Base-by-base conservation (phyloP, 306 rosid species). In the Cicer arietinum region DNA sequence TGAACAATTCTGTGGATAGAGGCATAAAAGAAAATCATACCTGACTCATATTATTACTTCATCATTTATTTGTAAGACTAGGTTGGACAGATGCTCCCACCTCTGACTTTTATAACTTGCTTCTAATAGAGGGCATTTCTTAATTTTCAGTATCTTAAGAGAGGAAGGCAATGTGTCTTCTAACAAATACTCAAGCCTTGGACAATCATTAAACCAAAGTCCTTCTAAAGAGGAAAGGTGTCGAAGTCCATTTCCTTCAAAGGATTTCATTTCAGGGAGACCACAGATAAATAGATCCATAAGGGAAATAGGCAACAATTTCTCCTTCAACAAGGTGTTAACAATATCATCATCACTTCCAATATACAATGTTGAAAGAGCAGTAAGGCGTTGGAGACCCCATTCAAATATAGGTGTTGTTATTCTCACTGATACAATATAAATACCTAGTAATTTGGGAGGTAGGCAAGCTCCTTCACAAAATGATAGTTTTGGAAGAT, bases 261-360 rank as follows among this genome's bases (percentile, higher is more conserved):
- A 56, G 25, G 10, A 56, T 43, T 54, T 72, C 20, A 8, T 22
- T 42, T 22, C 6, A 43, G 44, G 43, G 8, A 43, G 56, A 57
- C 6, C 1, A 4, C 0, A 0, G 18, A 71, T 41, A 1, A 0
- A 0, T 0, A 53, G 65, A 10, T 1, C 0, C 13, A 54, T 5
- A 1, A 71, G 65, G 14, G 48, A 41, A 17, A 42, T 64, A 8
- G 51, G 54, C 67, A 72, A n/a, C 53, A 72, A 7, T 10, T 0
- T 6, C 44, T 42, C 67, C 54, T 57, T 56, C 25, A 42, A 9
- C 8, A 72, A 18, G 20, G 22, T 8, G 3, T 43, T 43, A 12
- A 72, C 67, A 17, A 20, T 43, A 18, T 56, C 54, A 42, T 54
- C 50, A 16, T 70, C 66, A 11, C 56, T 13, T 3, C 0, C 40